Evolutionary conservation across 192 early-diverging fungal genomes (phyloP).

Genomic region (Rhizoclosmatium sp.): DNA sequence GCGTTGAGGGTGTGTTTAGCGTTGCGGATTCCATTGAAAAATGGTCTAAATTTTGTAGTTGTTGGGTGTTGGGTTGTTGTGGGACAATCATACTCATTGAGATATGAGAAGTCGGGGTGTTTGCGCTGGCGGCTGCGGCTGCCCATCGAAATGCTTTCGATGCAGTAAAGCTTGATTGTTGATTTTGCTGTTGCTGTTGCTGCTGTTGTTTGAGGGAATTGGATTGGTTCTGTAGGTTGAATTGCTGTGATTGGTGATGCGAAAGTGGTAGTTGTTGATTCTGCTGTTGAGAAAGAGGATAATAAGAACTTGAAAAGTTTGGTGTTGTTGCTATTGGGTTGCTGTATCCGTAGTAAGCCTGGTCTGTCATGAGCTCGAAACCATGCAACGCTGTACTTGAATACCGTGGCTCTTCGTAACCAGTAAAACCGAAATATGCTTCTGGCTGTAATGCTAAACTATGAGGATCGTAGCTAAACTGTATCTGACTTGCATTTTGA

Average conservation of each 20-base stretch:
- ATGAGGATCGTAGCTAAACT: constrained; percentile 6
- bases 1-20: not conserved
- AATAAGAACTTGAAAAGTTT: not conserved
- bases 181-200: not conserved
- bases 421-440: constrained; percentile 1
- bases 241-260: not conserved
- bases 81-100: constrained; percentile 28
- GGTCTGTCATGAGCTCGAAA: constrained; percentile 26
- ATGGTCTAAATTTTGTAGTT: not conserved
- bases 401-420: constrained; percentile 24
- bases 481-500: not conserved
- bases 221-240: not conserved
- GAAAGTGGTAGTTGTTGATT: not conserved
- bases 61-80: not conserved
- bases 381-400: not conserved
- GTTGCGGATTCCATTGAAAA: not conserved
- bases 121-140: constrained; percentile 1
- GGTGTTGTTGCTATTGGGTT: not conserved
- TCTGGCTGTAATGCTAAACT: not conserved
- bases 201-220: constrained; percentile 9
- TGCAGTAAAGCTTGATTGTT: not conserved
- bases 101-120: not conserved
- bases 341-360: constrained; percentile 20
- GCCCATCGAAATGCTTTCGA: constrained; percentile 19
- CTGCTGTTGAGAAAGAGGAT: not conserved